Evolutionary conservation across 495 filamentous ascomycete genomes (phyloP).

Genomic region (Cercophora sp.): DNA sequence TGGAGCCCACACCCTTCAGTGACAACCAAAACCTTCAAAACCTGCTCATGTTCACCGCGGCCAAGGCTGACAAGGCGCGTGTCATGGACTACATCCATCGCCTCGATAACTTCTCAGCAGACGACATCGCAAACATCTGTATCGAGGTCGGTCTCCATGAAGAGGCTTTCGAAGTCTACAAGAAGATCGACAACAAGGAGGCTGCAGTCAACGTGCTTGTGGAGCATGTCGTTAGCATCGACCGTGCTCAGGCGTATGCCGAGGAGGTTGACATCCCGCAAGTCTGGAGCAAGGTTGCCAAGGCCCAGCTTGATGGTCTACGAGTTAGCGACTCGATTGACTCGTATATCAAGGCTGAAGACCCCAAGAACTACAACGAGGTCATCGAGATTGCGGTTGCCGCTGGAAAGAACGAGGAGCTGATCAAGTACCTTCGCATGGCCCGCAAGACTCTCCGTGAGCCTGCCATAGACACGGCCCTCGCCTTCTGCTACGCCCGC

Average conservation of each 20-base stretch:
- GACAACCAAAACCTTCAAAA: constrained; percentile 97
- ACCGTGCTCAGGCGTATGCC: constrained; percentile 93
- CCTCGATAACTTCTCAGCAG: constrained; percentile 80
- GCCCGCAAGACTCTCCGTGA: constrained; percentile 94
- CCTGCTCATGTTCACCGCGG: constrained; percentile 91
- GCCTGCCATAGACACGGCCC: constrained; percentile 85
- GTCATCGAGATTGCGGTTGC: constrained; percentile 95
- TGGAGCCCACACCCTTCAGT: constrained; percentile 95
- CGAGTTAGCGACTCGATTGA: constrained; percentile 91
- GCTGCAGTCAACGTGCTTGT: constrained; percentile 89
- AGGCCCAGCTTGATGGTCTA: constrained; percentile 95
- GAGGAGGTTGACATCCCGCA: constrained; percentile 93
- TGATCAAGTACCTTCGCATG: constrained; percentile 96
- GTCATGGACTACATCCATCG: constrained; percentile 97
- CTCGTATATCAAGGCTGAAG: constrained; percentile 92
- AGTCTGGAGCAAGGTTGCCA: constrained; percentile 99
- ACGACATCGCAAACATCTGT: constrained; percentile 90
- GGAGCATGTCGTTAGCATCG: constrained; percentile 97
- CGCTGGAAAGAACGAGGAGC: constrained; percentile 95
- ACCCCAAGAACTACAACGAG: constrained; percentile 89
- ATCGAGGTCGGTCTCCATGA: constrained; percentile 92
- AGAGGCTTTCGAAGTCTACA: constrained; percentile 97
- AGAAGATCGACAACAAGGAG: constrained; percentile 88
- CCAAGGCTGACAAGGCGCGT: constrained; percentile 91
- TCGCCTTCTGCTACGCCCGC: constrained; percentile 91